Percentiles rank a stretch among this genome's conserved stretches.
phyloP scores from a whole-genome alignment of 768 basidiomycete species.

The Dendrothele bispora region DNA sequence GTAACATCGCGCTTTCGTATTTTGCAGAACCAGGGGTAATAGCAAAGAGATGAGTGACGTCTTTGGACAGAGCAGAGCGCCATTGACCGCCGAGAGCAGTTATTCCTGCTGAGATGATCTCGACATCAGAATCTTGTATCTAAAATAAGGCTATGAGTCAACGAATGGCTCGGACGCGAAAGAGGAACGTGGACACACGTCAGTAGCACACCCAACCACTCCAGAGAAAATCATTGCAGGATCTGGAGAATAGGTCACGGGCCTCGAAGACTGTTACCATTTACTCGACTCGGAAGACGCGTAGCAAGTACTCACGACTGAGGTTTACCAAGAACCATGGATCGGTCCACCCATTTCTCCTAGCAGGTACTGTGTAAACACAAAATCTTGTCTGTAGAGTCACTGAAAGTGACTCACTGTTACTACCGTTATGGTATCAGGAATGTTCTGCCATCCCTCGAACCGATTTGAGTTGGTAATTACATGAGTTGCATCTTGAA shows the following conservation, averaged over 20 bases:
- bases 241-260: constrained; percentile 72
- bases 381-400: not conserved
- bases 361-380: constrained; percentile 23
- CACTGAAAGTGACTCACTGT: constrained; percentile 28
- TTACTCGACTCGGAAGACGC: not conserved
- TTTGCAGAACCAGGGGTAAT: constrained; percentile 49
- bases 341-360: constrained; percentile 73
- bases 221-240: constrained; percentile 83
- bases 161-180: not conserved
- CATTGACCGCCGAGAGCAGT: constrained; percentile 80
- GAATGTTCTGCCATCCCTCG: constrained; percentile 52
- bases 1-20: constrained; percentile 55
- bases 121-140: constrained; percentile 65
- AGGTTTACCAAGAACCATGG: constrained; percentile 52
- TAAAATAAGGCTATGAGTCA: constrained; percentile 20
- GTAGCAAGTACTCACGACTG: constrained; percentile 47
- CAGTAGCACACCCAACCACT: constrained; percentile 68
- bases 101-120: constrained; percentile 73
- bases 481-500: constrained; percentile 49
- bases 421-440: constrained; percentile 30
- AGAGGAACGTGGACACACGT: constrained; percentile 50
- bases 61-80: constrained; percentile 72
- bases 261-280: constrained; percentile 26
- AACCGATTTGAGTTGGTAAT: constrained; percentile 58
- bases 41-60: constrained; percentile 86